Percentiles rank a stretch among this genome's conserved stretches.
Evolutionary conservation across 441 rosid genomes (phyloP).

Genomic region (Jatropha podagrica): DNA sequence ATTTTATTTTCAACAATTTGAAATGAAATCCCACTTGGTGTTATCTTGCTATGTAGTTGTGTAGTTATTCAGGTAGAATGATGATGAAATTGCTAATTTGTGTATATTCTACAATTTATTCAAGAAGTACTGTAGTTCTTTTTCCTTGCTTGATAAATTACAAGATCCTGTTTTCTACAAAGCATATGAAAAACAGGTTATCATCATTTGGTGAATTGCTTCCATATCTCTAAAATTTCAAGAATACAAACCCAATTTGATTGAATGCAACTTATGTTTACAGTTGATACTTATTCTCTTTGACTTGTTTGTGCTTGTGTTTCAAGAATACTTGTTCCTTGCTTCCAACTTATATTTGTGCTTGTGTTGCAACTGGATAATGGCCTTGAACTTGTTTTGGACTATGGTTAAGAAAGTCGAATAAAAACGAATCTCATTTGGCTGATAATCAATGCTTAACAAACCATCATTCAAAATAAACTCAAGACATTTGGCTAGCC

Average conservation of each 20-base stretch:
- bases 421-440: neutral
- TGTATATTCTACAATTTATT: slow-evolving; percentile 12
- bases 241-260: neutral
- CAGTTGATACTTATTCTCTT: too few relatives aligned
- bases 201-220: neutral
- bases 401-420: neutral
- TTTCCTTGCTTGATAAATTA: too few relatives aligned
- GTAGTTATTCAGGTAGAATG: too few relatives aligned
- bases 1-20: slow-evolving; percentile 6
- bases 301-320: too few relatives aligned
- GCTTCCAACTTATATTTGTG: too few relatives aligned
- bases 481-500: neutral
- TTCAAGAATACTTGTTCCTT: too few relatives aligned
- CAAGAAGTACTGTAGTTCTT: neutral
- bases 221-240: neutral
- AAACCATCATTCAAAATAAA: neutral
- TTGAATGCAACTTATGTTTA: too few relatives aligned
- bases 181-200: neutral
- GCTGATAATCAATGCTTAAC: neutral
- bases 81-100: slow-evolving; percentile 17
- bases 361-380: neutral
- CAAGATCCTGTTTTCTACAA: neutral
- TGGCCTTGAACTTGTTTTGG: slow-evolving; percentile 8
- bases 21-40: slow-evolving; percentile 14
- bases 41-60: slow-evolving; percentile 12